phyloP scores from a whole-genome alignment of 768 basidiomycete species.

The Solioccasus polychromus region DNA sequence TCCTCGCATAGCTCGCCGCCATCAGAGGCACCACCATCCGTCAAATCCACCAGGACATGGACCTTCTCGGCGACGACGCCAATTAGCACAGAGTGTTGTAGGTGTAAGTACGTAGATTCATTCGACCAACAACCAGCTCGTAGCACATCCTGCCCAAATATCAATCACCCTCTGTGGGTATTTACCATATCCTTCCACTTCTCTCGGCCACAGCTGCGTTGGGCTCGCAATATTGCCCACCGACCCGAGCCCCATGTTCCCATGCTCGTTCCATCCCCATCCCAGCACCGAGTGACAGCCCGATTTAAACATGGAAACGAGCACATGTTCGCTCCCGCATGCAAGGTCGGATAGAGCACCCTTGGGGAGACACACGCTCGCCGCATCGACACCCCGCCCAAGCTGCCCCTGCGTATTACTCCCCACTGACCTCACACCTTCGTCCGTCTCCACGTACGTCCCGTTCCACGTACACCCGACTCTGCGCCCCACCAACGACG shows the following conservation, averaged over 20 bases:
- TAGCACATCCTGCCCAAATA: slow-evolving; percentile 33
- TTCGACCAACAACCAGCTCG: slow-evolving; percentile 32
- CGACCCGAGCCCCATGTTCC: slow-evolving; percentile 75
- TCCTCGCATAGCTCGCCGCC: slow-evolving; percentile 59
- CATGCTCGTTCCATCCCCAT: slow-evolving; percentile 99
- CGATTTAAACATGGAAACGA: slow-evolving; percentile 35
- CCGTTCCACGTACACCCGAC: slow-evolving; percentile 80
- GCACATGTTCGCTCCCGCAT: slow-evolving; percentile 86
- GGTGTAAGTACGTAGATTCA: slow-evolving; percentile 1
- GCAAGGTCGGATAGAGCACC: slow-evolving; percentile 38
- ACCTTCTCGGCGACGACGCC: slow-evolving; percentile 57
- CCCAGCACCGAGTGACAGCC: slow-evolving; percentile 55
- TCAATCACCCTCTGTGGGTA: slow-evolving; percentile 15
- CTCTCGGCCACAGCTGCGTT: slow-evolving; percentile 50
- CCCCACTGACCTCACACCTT: slow-evolving; percentile 41
- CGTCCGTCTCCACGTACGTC: slow-evolving; percentile 47
- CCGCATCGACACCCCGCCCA: slow-evolving; percentile 36
- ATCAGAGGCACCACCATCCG: slow-evolving; percentile 67
- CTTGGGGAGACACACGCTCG: slow-evolving; percentile 22
- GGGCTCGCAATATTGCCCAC: slow-evolving; percentile 53
- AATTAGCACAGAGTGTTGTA: slow-evolving; percentile 20
- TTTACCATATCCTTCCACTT: slow-evolving; percentile 1
- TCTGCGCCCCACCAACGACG: slow-evolving; percentile 27
- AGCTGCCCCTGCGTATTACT: slow-evolving; percentile 64
- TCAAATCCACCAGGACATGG: slow-evolving; percentile 72